Evolutionary conservation across 345 rosid species (phyloP), one percentile per base, ranked within the genome.

Genomic region (Moricandia arvensis): DNA sequence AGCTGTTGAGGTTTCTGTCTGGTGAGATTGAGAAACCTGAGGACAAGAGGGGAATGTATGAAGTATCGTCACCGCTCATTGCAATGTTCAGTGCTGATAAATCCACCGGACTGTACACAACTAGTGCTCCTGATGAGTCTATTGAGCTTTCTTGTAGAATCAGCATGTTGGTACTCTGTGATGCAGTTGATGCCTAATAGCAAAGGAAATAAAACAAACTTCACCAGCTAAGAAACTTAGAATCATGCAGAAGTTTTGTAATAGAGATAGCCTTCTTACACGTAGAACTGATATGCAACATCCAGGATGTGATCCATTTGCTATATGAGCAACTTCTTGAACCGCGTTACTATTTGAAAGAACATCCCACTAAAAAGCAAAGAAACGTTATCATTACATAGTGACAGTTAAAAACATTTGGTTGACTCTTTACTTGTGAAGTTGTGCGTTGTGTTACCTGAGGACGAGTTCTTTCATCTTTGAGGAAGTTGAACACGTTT

Each of bases 121-220:
- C 86, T 0, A 92, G 82, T 12, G 97, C 88, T 33, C 94, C 99
- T 8, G 99, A 88, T 31, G 87, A 82, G 86, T 95, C 99, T 67
- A 86, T 73, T 79, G 96, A 90, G 85, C 93, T 90, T 85, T 95
- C 99, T 83, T 95, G 99, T 35, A 95, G 97, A 69, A 95, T 87
- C 59, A 95, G 59, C 99, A 92, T 95, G 71, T 87, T 92, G 64
- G 86, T 73, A 85, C 87, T 90, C 81, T 90, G 94, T 68, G 97
- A 80, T 11, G 85, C 81, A 77, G 83, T 92, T 11, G 82, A 83
- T 37, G 93, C 99, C 99, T 95, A 43, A 30, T 17, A 41, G 11
- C 7, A 45, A 30, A 7, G 12, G n/a, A n/a, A 8, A 6, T 11
- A 7, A n/a, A 21, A 16, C n/a, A 59, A 8, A 12, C n/a, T 15